These are phyloP conservation scores for Candida corydali DNA, from an alignment of 805 yeast genomes.

Conservation along the genomic window DNA sequence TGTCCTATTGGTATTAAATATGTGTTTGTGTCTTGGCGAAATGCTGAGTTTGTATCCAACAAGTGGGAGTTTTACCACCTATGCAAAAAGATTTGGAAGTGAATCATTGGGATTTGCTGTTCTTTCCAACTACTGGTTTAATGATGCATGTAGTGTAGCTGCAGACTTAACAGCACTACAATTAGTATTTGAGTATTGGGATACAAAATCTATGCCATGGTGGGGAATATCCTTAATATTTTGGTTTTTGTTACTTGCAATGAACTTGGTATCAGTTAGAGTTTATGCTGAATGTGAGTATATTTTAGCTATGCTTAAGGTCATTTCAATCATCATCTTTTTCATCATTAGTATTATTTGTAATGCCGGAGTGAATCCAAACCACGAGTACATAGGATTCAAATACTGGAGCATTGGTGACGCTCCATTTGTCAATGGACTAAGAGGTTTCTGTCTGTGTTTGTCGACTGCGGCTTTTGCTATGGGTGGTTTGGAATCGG, in stretches of 20 bases:
- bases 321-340: constrained; percentile 52
- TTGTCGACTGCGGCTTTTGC: constrained; percentile 52
- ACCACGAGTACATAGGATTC: constrained; percentile 38
- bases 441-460: constrained; percentile 47
- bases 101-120: constrained; percentile 51
- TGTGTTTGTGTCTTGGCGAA: constrained; percentile 49
- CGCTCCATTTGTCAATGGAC: constrained; percentile 50
- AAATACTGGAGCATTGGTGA: constrained; percentile 45
- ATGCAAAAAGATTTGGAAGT: constrained; percentile 46
- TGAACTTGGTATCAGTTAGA: constrained; percentile 36
- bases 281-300: constrained; percentile 42
- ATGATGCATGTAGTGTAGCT: constrained; percentile 47
- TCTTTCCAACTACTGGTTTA: constrained; percentile 47
- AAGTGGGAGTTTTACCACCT: constrained; percentile 51
- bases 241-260: constrained; percentile 46
- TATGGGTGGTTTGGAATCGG: constrained; percentile 46
- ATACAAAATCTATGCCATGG: constrained; percentile 37
- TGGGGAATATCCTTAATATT: constrained; percentile 52
- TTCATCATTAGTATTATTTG: constrained; percentile 53
- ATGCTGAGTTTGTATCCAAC: constrained; percentile 54
- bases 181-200: constrained; percentile 44
- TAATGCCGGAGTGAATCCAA: constrained; percentile 53
- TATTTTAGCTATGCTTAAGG: constrained; percentile 35
- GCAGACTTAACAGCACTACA: constrained; percentile 46
- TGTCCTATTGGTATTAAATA: constrained; percentile 47